Evolutionary conservation across 768 basidiomycete genomes (phyloP), one percentile per base, ranked within the genome.

Genomic region (Russula sp.): DNA sequence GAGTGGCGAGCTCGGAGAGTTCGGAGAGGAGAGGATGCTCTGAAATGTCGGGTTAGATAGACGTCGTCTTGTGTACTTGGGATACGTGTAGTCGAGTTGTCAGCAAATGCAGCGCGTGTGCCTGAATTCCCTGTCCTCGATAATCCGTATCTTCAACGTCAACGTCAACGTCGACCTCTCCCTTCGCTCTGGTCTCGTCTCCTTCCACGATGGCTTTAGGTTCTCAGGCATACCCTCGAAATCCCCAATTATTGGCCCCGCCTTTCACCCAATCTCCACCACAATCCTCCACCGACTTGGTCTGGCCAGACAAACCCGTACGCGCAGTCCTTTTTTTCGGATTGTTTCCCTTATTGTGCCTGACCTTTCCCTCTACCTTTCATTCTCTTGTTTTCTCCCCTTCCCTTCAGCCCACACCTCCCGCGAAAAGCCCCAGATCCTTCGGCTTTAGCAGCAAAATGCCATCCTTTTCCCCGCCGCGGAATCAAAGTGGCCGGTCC

Each of bases 401-500:
- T 49, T 50, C 30, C 40, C 55, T 53, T 59, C 40, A 81, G 80
- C 79, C 80, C 2, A 77, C 77, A 3, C 79, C 78, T 11, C 79
- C 80, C 20, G 76, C 80, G 36, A 82, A 80, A 68, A 51, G 57
- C 10, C 69, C 71, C 50, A 68, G 68, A 7, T 18, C 71, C 9
- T 80, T 81, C 62, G 75, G 75, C 10, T 78, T 81, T 60, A 63
- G 71, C 5, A 70, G 74, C 11, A 81, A 81, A 64, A 75, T 82
- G 62, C 69, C 78, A 7, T 79, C 80, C 13, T 75, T 82, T 61
- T 71, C 61, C 49, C 65, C n/a, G 44, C 69, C 44, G 61, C 67
- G 32, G 57, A 60, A 67, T 65, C 67, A 61, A 69, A 67, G 30
- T 67, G 67, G 48, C 56, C 63, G 28, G 38, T 58, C 70, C 64